Evolutionary conservation across 805 yeast genomes (phyloP).

Genomic region (Candida wancherniae): DNA sequence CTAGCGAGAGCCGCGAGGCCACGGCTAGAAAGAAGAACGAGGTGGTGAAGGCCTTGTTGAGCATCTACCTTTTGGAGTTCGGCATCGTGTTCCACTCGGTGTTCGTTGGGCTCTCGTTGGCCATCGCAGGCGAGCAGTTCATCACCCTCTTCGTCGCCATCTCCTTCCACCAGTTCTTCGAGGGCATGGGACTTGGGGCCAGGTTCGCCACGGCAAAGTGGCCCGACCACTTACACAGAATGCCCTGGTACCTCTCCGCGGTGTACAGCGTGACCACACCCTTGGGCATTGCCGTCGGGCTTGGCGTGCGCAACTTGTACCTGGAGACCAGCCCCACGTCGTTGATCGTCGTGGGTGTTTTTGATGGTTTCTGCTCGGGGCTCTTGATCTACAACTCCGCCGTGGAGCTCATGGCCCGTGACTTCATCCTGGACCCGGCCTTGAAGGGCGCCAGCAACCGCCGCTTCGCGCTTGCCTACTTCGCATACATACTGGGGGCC

Average conservation of each 20-base stretch:
- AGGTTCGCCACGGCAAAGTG: slow-evolving; percentile 25
- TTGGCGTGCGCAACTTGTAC: slow-evolving; percentile 64
- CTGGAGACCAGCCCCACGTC: slow-evolving; percentile 55
- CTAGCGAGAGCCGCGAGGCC: too few relatives aligned
- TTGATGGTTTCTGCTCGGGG: slow-evolving; percentile 76
- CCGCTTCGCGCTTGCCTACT: slow-evolving; percentile 48
- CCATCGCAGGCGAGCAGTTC: slow-evolving; percentile 29
- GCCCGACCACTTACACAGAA: slow-evolving; percentile 17
- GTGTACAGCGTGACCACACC: slow-evolving; percentile 52
- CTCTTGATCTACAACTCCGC: slow-evolving; percentile 71
- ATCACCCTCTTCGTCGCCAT: slow-evolving; percentile 25
- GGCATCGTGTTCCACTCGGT: slow-evolving; percentile 33
- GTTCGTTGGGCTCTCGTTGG: slow-evolving; percentile 29
- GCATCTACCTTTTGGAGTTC: slow-evolving; percentile 22
- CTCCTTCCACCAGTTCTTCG: slow-evolving; percentile 30
- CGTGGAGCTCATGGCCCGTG: slow-evolving; percentile 77
- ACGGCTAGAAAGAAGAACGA: slow-evolving; percentile 10
- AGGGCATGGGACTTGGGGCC: slow-evolving; percentile 31
- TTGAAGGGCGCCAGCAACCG: slow-evolving; percentile 54
- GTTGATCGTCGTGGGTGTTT: slow-evolving; percentile 62
- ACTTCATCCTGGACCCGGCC: slow-evolving; percentile 57
- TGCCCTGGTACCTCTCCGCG: slow-evolving; percentile 16
- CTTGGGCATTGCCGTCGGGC: slow-evolving; percentile 70
- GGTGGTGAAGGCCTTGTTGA: slow-evolving; percentile 9
- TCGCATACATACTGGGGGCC: slow-evolving; percentile 60